phyloP scores from a whole-genome alignment of 2,329 filamentous ascomycete genomes.

The Aureobasidium namibiae region DNA sequence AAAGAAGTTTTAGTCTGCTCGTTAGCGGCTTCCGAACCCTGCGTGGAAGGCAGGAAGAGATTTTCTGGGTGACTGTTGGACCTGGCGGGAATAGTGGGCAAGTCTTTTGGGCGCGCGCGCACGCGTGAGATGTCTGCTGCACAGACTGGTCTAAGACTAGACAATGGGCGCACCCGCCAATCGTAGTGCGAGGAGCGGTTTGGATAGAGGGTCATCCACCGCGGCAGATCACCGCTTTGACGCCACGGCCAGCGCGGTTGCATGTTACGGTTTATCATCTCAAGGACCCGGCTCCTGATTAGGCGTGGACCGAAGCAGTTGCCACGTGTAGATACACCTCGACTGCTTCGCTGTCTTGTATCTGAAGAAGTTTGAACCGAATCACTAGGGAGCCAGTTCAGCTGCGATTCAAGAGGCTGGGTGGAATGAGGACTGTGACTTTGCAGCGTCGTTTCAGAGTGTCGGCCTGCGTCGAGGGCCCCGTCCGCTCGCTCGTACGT shows the following conservation, averaged over 20 bases:
- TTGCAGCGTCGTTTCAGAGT: slow-evolving; percentile 4
- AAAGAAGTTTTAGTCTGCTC: slow-evolving; percentile 10
- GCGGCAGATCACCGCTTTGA: slow-evolving; percentile 9
- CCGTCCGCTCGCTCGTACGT: background rate
- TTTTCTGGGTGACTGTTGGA: slow-evolving; percentile 9
- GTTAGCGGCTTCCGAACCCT: slow-evolving; percentile 11
- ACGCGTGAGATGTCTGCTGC: slow-evolving; percentile 9
- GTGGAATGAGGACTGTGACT: background rate
- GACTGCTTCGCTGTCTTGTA: background rate
- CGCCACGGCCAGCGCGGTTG: slow-evolving; percentile 5
- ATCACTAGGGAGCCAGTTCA: background rate
- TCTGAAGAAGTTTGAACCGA: background rate
- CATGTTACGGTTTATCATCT: slow-evolving; percentile 8
- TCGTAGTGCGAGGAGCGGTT: background rate
- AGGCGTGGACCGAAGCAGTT: slow-evolving; percentile 11
- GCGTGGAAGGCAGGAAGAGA: slow-evolving; percentile 6
- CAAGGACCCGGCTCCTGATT: background rate
- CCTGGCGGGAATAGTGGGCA: slow-evolving; percentile 10
- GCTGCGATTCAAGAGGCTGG: background rate
- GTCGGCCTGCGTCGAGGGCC: background rate
- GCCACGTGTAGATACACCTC: slow-evolving; percentile 6
- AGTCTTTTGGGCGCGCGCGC: slow-evolving; percentile 5
- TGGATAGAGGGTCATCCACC: background rate
- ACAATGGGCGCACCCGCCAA: background rate
- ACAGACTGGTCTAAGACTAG: slow-evolving; percentile 7